phyloP scores from a whole-genome alignment of 2,329 filamentous ascomycete species.

The Talaromyces sp. region DNA sequence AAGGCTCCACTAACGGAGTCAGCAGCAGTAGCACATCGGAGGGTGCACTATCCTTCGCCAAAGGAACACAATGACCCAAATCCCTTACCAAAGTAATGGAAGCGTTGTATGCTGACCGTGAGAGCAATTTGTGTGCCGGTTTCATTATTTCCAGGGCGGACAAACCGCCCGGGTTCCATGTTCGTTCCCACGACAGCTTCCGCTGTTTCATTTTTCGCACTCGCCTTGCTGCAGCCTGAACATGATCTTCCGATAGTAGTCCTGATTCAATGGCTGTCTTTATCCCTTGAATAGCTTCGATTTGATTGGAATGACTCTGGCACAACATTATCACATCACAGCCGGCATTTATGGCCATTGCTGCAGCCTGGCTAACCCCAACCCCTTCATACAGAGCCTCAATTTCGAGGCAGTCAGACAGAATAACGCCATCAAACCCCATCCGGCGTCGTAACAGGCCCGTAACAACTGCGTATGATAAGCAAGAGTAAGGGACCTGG shows the following conservation, averaged over 20 bases:
- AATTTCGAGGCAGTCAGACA: conserved; percentile 13
- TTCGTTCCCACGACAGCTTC: conserved; percentile 9
- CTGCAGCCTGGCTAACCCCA: conserved; percentile 14
- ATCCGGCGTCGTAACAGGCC: conserved; percentile 11
- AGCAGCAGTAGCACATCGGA: conserved; percentile 11
- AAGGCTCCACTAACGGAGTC: conserved; percentile 13
- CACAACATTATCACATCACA: conserved; percentile 15
- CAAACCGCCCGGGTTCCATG: conserved; percentile 12
- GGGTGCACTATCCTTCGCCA: conserved; percentile 6
- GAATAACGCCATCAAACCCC: conserved; percentile 11
- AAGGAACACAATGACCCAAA: conserved; percentile 1
- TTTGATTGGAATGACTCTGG: conserved; percentile 12
- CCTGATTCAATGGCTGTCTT: conserved; percentile 11
- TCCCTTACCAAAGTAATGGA: conserved; percentile 13
- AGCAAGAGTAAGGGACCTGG: conserved; percentile 10
- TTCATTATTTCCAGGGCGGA: conserved; percentile 6
- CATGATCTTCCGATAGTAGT: conserved; percentile 5
- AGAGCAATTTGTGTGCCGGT: conserved; percentile 7
- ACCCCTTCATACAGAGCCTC: conserved; percentile 13
- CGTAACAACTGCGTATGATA: conserved; percentile 12
- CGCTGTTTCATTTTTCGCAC: conserved; percentile 12
- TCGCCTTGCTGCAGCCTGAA: conserved; percentile 8
- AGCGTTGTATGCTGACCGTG: conserved; percentile 6
- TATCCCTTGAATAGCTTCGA: conserved; percentile 13
- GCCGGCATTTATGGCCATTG: conserved; percentile 13